Base-by-base conservation (phyloP, 139 green algal species). In the Chlamydomonas sp. region DNA sequence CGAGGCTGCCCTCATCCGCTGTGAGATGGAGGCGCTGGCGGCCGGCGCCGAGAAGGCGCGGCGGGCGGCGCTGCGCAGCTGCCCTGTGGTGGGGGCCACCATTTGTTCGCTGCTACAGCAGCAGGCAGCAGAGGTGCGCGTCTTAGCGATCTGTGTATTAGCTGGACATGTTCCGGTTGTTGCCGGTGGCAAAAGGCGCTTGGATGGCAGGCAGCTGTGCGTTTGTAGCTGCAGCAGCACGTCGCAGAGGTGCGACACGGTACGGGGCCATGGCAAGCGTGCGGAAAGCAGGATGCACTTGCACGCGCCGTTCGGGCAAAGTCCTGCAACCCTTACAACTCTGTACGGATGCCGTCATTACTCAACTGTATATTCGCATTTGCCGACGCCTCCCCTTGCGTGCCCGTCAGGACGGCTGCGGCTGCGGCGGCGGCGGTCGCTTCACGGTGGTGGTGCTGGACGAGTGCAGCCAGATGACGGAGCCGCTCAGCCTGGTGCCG, bases 371-470 rank as follows among this genome's bases (percentile, higher is more conserved):
- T 15, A 31, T 74, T 74, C 10, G 14, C 68, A 74, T 17, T 20
- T 15, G 18, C 18, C 4, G 4, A 7, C 10, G 12, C 68, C 15
- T 74, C 10, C 68, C 10, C 68, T 74, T 15, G 68, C 8, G 31
- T 49, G 31, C 5, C 31, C 17, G 6, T 20, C 71, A 86, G 82
- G 82, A 86, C 71, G 61, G 58, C 77, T 49, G 74, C 73, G 89
- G 71, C 73, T 31, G 85, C 72, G 63, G 20, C 84, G 86, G 79
- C 78, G 62, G 86, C 15, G 88, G 63, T 78, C 86, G 59, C 59
- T 99, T 93, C 94, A 98, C 71, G 8, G 87, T 98, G 60, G 89
- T 96, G 62, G 78, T 98, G 5, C 91, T 99, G 78, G 97, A 99
- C 89, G 97, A 99, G 92, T 88, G 83, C 80, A 93, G 76, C 71